phyloP scores from a whole-genome alignment of 257 asterid species.

The Solanum megistacrolobum region DNA sequence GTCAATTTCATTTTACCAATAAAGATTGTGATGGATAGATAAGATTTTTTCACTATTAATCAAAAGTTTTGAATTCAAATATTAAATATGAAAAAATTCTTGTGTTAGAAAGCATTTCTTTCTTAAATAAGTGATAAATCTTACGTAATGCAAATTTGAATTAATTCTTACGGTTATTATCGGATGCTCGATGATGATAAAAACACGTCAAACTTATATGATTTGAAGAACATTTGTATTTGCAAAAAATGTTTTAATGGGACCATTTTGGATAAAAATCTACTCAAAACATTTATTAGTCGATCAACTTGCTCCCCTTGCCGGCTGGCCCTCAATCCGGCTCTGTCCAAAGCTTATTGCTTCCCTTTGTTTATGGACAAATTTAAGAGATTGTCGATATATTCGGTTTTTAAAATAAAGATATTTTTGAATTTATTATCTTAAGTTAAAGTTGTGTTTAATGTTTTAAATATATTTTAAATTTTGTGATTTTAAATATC shows the following conservation, averaged over 20 bases:
- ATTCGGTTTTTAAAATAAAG: fast-evolving
- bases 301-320: not conserved
- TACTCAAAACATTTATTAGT: not conserved
- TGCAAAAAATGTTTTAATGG: not conserved
- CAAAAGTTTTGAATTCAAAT: no score
- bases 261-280: not conserved
- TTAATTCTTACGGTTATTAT: not conserved
- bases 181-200: not conserved
- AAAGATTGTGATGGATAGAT: no score
- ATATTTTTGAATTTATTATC: not conserved
- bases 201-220: no score
- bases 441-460: not conserved
- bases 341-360: not conserved
- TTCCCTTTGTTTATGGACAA: not conserved
- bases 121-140: no score
- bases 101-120: no score
- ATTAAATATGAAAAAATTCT: no score
- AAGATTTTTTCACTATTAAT: no score
- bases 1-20: no score
- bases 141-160: not conserved
- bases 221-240: not conserved
- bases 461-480: not conserved
- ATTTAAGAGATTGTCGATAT: not conserved
- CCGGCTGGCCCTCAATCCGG: not conserved
- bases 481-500: not conserved